These are phyloP conservation scores for Trichoderma semiorbis DNA, from an alignment of 2,329 filamentous ascomycete species.

Conservation along the genomic window DNA sequence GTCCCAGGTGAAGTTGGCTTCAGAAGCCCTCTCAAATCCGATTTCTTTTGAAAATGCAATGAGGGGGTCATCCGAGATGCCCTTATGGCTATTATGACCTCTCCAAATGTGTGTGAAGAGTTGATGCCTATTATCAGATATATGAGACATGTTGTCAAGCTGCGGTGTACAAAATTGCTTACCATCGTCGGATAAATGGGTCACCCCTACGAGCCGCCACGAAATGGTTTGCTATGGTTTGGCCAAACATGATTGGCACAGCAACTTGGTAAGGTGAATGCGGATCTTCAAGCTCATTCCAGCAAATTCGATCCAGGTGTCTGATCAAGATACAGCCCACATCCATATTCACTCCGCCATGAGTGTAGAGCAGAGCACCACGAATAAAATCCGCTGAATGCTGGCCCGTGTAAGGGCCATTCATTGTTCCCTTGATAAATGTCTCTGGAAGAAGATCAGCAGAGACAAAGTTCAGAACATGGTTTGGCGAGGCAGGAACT, in stretches of 20 bases:
- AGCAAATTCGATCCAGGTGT: slow-evolving; percentile 40
- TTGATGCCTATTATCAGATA: slow-evolving; percentile 32
- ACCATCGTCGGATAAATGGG: slow-evolving; percentile 42
- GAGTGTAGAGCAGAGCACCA: slow-evolving; percentile 36
- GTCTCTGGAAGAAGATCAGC: slow-evolving; percentile 34
- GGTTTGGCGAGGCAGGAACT: slow-evolving; percentile 34
- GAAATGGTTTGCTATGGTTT: slow-evolving; percentile 22
- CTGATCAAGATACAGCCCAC: slow-evolving; percentile 40
- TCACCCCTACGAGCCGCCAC: slow-evolving; percentile 41
- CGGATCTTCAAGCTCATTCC: slow-evolving; percentile 37
- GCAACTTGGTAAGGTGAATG: slow-evolving; percentile 31
- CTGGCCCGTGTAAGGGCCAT: slow-evolving; percentile 44
- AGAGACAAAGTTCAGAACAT: slow-evolving; percentile 35
- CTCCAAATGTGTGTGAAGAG: slow-evolving; percentile 37
- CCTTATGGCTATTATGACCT: slow-evolving; percentile 30
- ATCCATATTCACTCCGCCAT: slow-evolving; percentile 45
- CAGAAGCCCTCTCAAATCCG: slow-evolving; percentile 24
- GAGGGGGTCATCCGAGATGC: slow-evolving; percentile 33
- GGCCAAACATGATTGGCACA: not conserved
- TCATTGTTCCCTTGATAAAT: slow-evolving; percentile 39
- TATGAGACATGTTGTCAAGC: not conserved
- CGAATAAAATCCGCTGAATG: slow-evolving; percentile 45
- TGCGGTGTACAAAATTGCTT: not conserved
- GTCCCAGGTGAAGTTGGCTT: slow-evolving; percentile 31
- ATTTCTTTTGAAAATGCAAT: slow-evolving; percentile 21